Conservation (phyloP, 2,329 filamentous ascomycete species). For the Clonostachys rosea region DNA sequence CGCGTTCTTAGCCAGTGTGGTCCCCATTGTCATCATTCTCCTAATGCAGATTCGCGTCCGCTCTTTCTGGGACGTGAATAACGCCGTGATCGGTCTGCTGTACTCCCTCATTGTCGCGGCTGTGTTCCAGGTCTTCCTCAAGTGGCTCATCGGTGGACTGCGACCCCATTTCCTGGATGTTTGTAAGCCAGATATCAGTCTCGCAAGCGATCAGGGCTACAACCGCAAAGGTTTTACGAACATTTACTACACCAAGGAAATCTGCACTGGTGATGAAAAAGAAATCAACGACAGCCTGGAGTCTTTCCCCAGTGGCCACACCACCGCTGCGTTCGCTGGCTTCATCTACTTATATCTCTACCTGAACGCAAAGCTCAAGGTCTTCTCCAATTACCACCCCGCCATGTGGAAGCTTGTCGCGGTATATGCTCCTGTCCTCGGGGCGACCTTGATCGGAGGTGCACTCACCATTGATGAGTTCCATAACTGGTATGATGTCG, state of each 20-base stretch:
- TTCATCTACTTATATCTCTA: slow-evolving; percentile 69
- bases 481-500: slow-evolving; percentile 73
- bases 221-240: slow-evolving; percentile 45
- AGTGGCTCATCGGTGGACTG: slow-evolving; percentile 69
- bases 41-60: slow-evolving; percentile 63
- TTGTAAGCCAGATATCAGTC: slow-evolving; percentile 50
- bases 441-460: slow-evolving; percentile 63
- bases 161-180: slow-evolving; percentile 69
- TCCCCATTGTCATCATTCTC: slow-evolving; percentile 63
- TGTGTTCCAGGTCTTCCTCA: slow-evolving; percentile 75
- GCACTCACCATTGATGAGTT: slow-evolving; percentile 68
- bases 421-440: slow-evolving; percentile 62
- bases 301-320: slow-evolving; percentile 70
- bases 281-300: slow-evolving; percentile 67
- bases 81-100: slow-evolving; percentile 63
- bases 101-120: slow-evolving; percentile 66
- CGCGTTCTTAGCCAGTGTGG: slow-evolving; percentile 57
- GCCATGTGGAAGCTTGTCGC: slow-evolving; percentile 69
- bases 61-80: slow-evolving; percentile 68
- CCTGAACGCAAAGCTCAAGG: slow-evolving; percentile 75
- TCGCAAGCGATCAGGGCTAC: slow-evolving; percentile 24
- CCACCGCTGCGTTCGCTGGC: slow-evolving; percentile 67
- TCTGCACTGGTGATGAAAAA: slow-evolving; percentile 63
- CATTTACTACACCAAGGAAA: slow-evolving; percentile 65
- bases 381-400: slow-evolving; percentile 68